These are phyloP conservation scores for Cucurbita moschata DNA, from an alignment of 306 rosid species.

Conservation along the genomic window DNA sequence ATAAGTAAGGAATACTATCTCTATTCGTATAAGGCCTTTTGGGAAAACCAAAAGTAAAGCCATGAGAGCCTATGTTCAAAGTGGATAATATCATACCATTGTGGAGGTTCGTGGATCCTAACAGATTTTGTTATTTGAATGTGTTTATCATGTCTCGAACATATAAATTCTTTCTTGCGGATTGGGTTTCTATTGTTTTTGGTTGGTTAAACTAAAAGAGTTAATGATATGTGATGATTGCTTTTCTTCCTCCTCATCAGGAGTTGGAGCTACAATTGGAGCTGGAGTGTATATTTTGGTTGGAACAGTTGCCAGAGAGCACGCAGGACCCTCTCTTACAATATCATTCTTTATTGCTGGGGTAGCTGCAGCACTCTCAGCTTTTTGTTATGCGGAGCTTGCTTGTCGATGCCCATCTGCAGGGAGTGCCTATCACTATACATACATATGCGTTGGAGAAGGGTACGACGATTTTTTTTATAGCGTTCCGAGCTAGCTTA, in stretches of 20 bases:
- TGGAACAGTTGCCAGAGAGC: slow-evolving; percentile 92
- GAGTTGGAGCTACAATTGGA: slow-evolving; percentile 92
- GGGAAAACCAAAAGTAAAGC: too few species aligned
- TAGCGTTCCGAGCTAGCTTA: background rate
- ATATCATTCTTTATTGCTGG: slow-evolving; percentile 79
- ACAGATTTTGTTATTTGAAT: background rate
- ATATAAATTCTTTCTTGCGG: background rate
- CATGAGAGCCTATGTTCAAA: too few species aligned
- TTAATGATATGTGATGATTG: background rate
- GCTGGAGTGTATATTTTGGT: slow-evolving; percentile 94
- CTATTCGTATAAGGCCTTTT: too few species aligned
- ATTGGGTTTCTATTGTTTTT: slow-evolving; percentile 5
- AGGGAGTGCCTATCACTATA: slow-evolving; percentile 93
- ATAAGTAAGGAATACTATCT: too few species aligned
- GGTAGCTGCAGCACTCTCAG: slow-evolving; percentile 84
- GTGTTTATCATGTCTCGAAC: background rate
- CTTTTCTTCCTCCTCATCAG: slow-evolving; percentile 17
- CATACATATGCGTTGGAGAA: slow-evolving; percentile 89
- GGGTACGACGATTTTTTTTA: slow-evolving; percentile 27
- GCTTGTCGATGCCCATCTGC: slow-evolving; percentile 94
- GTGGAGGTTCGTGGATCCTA: too few species aligned
- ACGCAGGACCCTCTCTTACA: slow-evolving; percentile 71
- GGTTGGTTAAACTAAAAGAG: background rate
- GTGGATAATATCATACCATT: too few species aligned
- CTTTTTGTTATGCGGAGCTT: slow-evolving; percentile 93